Percentiles rank a stretch among this genome's conserved stretches.
Evolutionary conservation across 2,329 filamentous ascomycete species (phyloP).

Genomic region (Cladobotryum protrusum): DNA sequence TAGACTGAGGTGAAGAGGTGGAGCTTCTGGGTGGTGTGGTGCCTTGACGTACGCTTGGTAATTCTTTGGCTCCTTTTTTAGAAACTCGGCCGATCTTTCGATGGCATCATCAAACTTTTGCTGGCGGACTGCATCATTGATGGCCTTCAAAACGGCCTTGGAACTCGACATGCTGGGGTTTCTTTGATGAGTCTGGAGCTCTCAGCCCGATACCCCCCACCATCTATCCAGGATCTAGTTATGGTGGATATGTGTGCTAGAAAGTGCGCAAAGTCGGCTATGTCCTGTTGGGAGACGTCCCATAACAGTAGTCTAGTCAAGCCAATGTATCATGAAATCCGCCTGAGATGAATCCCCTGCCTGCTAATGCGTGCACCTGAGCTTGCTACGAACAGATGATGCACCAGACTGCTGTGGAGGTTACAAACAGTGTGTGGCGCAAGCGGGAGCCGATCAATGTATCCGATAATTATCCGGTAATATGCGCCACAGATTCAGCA

Average conservation of each 20-base stretch:
- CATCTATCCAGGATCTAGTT: background rate
- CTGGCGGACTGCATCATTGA: slow-evolving; percentile 69
- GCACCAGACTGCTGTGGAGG: background rate
- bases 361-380: too few relatives aligned
- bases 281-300: background rate
- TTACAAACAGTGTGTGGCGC: too few relatives aligned
- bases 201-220: background rate
- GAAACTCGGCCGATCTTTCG: slow-evolving; percentile 59
- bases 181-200: background rate
- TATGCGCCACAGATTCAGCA: background rate
- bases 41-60: slow-evolving; percentile 62
- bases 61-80: slow-evolving; percentile 67
- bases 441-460: background rate
- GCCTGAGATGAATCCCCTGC: too few relatives aligned
- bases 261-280: background rate
- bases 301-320: background rate
- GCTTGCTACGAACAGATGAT: background rate
- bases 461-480: background rate
- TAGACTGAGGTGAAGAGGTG: background rate
- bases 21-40: background rate
- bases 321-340: too few relatives aligned
- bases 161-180: slow-evolving; percentile 41
- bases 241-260: background rate
- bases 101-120: slow-evolving; percentile 74
- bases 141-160: slow-evolving; percentile 75